A percentile compares a stretch with the other conserved stretches of the same genome.
phyloP scores from a whole-genome alignment of 495 filamentous ascomycete genomes.

The Xylaria nigripes region DNA sequence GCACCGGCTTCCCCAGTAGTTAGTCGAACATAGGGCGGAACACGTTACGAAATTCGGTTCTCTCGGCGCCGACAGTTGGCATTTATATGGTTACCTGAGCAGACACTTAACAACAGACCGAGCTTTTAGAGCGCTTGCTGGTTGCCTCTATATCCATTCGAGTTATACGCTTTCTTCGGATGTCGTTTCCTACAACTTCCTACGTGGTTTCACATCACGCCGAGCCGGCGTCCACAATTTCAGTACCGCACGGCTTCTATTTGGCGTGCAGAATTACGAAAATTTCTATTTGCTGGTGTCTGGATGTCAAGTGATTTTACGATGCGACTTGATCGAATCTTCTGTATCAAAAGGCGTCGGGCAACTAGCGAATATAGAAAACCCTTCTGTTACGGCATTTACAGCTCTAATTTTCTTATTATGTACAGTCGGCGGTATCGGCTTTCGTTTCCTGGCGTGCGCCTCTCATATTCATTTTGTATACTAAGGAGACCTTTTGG shows the following conservation, averaged over 20 bases:
- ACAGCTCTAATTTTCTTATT: slow-evolving; percentile 9
- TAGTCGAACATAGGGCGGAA: slow-evolving; percentile 17
- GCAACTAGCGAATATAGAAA: slow-evolving; percentile 11
- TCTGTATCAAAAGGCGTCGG: slow-evolving; percentile 16
- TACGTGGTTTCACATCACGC: slow-evolving; percentile 16
- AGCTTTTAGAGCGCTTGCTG: slow-evolving; percentile 4
- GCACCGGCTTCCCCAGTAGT: slow-evolving; percentile 24
- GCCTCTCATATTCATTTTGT: slow-evolving; percentile 4
- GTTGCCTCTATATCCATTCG: slow-evolving; percentile 3
- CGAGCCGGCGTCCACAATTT: slow-evolving; percentile 11
- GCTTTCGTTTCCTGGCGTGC: background rate
- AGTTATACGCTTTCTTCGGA: slow-evolving; percentile 5
- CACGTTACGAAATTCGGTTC: background rate
- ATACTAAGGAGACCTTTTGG: slow-evolving; percentile 2
- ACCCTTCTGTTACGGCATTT: slow-evolving; percentile 16
- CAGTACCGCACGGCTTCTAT: slow-evolving; percentile 15
- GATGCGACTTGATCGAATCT: slow-evolving; percentile 9
- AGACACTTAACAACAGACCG: slow-evolving; percentile 11
- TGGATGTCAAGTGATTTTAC: slow-evolving; percentile 6
- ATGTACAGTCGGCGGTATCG: slow-evolving; percentile 1
- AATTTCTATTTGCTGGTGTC: slow-evolving; percentile 7
- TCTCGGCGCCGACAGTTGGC: slow-evolving; percentile 1
- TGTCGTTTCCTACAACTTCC: slow-evolving; percentile 9
- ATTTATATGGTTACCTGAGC: slow-evolving; percentile 7
- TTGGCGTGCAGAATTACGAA: slow-evolving; percentile 4